phyloP scores from a whole-genome alignment of 2,329 filamentous ascomycete species.

The Fusarium stilboides region DNA sequence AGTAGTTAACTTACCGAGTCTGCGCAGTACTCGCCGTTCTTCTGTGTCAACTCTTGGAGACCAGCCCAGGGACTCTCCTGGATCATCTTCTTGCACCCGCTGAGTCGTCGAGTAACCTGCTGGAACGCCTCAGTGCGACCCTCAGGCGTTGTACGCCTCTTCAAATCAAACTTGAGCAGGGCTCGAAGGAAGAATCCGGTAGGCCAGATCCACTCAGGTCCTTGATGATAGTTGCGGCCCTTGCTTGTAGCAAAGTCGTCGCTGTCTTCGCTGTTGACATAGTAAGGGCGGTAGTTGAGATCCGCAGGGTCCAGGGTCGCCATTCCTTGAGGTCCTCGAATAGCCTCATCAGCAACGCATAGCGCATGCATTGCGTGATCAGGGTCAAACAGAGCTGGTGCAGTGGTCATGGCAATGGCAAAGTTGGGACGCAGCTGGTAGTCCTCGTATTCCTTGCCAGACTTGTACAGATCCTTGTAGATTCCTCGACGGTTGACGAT shows the following conservation, averaged over 20 bases:
- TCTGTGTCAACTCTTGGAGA: slow-evolving; percentile 92
- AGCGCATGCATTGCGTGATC: slow-evolving; percentile 85
- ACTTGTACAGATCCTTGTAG: slow-evolving; percentile 97
- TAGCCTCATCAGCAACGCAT: slow-evolving; percentile 81
- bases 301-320: slow-evolving; percentile 94
- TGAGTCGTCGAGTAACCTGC: slow-evolving; percentile 88
- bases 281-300: slow-evolving; percentile 93
- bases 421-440: slow-evolving; percentile 97
- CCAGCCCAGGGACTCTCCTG: slow-evolving; percentile 88
- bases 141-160: slow-evolving; percentile 71
- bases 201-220: slow-evolving; percentile 98
- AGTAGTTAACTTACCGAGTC: slow-evolving; percentile 80
- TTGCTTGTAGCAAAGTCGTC: slow-evolving; percentile 93
- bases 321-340: slow-evolving; percentile 94
- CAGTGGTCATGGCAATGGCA: slow-evolving; percentile 94
- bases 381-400: slow-evolving; percentile 87
- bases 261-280: slow-evolving; percentile 94
- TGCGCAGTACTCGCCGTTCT: slow-evolving; percentile 83
- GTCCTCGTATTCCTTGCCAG: slow-evolving; percentile 96
- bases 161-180: slow-evolving; percentile 89
- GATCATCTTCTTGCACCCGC: slow-evolving; percentile 89
- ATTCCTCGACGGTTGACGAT: slow-evolving; percentile 93
- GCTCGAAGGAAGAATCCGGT: slow-evolving; percentile 96
- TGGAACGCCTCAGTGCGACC: slow-evolving; percentile 91
- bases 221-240: slow-evolving; percentile 97